Evolutionary conservation across 108 stramenopile species (phyloP).

Genomic region (Cylindrotheca closterium): DNA sequence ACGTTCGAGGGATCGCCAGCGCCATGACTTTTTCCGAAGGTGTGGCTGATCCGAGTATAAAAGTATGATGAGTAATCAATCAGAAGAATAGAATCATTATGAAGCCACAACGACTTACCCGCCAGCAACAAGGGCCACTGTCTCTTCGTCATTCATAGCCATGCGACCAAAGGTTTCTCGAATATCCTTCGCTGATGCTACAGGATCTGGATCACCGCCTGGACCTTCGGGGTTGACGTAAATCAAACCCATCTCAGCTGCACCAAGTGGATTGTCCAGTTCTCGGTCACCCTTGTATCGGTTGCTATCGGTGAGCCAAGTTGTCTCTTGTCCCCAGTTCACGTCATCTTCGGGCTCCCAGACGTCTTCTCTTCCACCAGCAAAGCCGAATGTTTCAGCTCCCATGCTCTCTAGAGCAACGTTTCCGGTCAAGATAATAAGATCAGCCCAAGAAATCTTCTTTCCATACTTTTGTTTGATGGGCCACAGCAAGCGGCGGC

Average conservation of each 20-base stretch:
- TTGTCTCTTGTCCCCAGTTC: conserved; percentile 61
- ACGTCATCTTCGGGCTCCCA: conserved; percentile 56
- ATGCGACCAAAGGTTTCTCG: conserved; percentile 70
- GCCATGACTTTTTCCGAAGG: conserved; percentile 81
- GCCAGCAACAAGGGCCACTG: conserved; percentile 78
- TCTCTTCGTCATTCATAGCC: conserved; percentile 79
- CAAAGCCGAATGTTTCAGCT: conserved; percentile 62
- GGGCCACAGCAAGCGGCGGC: conserved; percentile 63
- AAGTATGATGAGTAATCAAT: no score
- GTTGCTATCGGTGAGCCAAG: conserved; percentile 60
- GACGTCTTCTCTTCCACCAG: conserved; percentile 65
- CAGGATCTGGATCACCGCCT: conserved; percentile 59
- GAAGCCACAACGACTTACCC: no score
- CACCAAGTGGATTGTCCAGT: conserved; percentile 69
- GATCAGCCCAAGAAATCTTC: conserved; percentile 64
- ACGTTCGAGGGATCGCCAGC: conserved; percentile 59
- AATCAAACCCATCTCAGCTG: conserved; percentile 77
- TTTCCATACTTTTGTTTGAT: conserved; percentile 38
- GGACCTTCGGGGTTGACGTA: conserved; percentile 89
- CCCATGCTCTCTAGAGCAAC: conserved; percentile 71
- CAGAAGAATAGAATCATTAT: no score
- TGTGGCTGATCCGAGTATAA: no score
- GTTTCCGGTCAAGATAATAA: conserved; percentile 84
- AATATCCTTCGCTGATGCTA: conserved; percentile 65
- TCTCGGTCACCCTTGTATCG: conserved; percentile 23